A percentile compares a stretch with the other conserved stretches of the same genome.
These are phyloP conservation scores for Ascodesmis nigricans DNA, from an alignment of 495 filamentous ascomycete species.

Conservation along the genomic window DNA sequence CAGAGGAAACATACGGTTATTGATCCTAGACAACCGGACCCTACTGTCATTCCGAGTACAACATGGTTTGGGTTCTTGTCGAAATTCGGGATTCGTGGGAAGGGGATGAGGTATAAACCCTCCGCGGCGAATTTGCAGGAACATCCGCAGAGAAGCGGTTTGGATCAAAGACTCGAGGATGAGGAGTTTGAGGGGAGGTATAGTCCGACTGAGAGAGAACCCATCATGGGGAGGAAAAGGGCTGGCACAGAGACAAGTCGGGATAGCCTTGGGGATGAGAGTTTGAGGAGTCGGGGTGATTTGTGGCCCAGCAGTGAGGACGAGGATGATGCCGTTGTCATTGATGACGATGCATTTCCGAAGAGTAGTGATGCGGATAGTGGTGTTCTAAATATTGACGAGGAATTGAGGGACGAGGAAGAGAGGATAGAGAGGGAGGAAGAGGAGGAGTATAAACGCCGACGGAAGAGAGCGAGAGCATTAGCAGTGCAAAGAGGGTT, in stretches of 20 bases:
- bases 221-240: conserved; percentile 34
- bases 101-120: conserved; percentile 66
- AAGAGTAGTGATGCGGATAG: too few relatives aligned
- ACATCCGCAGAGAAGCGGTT: conserved; percentile 42
- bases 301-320: conserved; percentile 84
- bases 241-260: conserved; percentile 67
- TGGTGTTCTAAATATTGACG: too few relatives aligned
- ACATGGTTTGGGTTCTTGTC: conserved; percentile 70
- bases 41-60: conserved; percentile 75
- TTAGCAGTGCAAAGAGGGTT: conserved; percentile 20
- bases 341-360: conserved; percentile 82
- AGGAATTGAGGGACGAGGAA: conserved; percentile 21
- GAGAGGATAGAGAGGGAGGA: conserved; percentile 23
- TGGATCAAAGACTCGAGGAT: conserved; percentile 10
- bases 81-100: conserved; percentile 56
- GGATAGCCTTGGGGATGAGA: conserved; percentile 48
- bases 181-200: not conserved
- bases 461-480: conserved; percentile 6
- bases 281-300: conserved; percentile 78
- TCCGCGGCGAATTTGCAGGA: conserved; percentile 80
- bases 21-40: conserved; percentile 43
- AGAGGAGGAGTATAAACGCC: conserved; percentile 2
- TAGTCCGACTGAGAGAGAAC: conserved; percentile 2
- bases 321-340: conserved; percentile 64
- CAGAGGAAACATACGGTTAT: conserved; percentile 43